Base-by-base conservation (phyloP, 2,329 filamentous ascomycete species). In the Sporothrix variecibatus region DNA sequence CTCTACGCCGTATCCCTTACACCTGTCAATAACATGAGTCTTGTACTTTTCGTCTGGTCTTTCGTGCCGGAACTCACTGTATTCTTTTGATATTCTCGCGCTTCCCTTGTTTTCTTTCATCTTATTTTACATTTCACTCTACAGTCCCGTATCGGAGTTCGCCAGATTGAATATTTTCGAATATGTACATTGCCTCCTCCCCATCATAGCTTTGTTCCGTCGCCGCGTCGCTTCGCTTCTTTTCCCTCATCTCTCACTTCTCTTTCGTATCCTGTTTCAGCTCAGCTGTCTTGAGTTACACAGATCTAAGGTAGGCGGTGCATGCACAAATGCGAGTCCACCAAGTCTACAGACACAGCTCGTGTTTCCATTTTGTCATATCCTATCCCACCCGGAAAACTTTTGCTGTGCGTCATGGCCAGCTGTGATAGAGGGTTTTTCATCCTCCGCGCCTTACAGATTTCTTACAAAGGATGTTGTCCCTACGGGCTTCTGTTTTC, bases 251-350 rank as follows among this genome's bases (percentile, higher is more conserved):
- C 26, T 68, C 8, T 3, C n/a, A 17, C 43, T 68, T 43, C 2
- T 20, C n/a, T 26, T 51, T 34, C 43, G 65, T 17, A 56, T 46
- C 26, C 8, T 71, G 68, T 71, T 43, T 71, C 68, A 71, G 68
- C 31, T 71, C 51, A 58, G 68, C 68, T 60, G n/a, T 17, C 40
- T 38, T 43, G 7, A 5, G 68, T 71, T 56, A 17, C 67, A 69
- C 67, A 53, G 46, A 69, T 38, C 28, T 28, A 12, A 58, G 20
- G 26, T 70, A 17, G 20, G 11, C 49, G 28, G 17, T 9, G 20
- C 20, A 9, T 12, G 38, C 38, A 12, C 62, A 46, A 20, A 46
- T 46, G 23, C 17, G 23, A 23, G 38, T 67, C 38, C 11, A 43
- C 60, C 38, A 26, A 43, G 20, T 1, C 20, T 3, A 43, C 20